Evolutionary conservation across 139 green algal genomes (phyloP).

Genomic region (Picochlorum sp.): DNA sequence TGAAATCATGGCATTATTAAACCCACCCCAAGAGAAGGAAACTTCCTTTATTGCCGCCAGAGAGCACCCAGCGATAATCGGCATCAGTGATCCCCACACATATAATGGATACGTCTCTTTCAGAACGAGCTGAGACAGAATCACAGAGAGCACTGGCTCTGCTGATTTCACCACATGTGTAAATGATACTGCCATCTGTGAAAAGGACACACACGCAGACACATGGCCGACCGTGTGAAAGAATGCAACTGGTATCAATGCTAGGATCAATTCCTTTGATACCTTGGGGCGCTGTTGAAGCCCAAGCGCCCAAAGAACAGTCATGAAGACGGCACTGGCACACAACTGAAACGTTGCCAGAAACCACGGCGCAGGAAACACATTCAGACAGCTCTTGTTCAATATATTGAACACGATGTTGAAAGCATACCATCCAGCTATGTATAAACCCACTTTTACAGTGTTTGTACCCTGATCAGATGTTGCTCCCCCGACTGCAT

Average conservation of each 20-base stretch:
- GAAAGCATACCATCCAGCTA: conserved; percentile 65
- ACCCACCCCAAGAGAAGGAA: conserved; percentile 69
- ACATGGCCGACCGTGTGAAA: conserved; percentile 82
- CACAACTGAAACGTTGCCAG: conserved; percentile 73
- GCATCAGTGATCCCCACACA: conserved; percentile 75
- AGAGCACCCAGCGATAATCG: conserved; percentile 73
- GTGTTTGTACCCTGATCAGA: neutral
- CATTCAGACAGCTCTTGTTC: conserved; percentile 81
- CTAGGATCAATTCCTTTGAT: conserved; percentile 30
- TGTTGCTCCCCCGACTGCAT: neutral
- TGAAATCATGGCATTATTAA: conserved; percentile 83
- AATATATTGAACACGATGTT: conserved; percentile 91
- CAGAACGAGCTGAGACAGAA: conserved; percentile 54
- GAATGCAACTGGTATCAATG: conserved; percentile 57
- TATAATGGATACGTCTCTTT: conserved; percentile 42
- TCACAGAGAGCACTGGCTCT: conserved; percentile 64
- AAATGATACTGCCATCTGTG: conserved; percentile 81
- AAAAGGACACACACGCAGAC: conserved; percentile 64
- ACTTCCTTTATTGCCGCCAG: conserved; percentile 84
- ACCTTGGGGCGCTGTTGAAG: conserved; percentile 65
- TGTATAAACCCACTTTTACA: neutral
- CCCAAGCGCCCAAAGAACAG: conserved; percentile 51
- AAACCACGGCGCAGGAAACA: conserved; percentile 79
- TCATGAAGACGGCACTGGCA: conserved; percentile 70
- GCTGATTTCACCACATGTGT: conserved; percentile 68